Evolutionary conservation across 495 filamentous ascomycete species (phyloP).

Genomic region (Penicillium cosmopolitanum): DNA sequence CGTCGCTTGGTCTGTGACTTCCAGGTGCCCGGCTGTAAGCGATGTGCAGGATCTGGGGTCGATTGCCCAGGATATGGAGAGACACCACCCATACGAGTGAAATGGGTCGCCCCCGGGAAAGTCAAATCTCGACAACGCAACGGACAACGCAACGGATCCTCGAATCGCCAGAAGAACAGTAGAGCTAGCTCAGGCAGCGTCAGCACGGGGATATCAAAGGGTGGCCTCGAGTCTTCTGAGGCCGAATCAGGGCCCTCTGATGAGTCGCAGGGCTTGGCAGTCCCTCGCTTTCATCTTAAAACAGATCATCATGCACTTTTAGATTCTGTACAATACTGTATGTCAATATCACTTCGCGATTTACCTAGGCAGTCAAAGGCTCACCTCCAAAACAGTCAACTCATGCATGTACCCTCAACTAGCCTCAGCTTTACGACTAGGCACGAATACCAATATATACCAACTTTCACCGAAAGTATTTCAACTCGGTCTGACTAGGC

Average conservation of each 20-base stretch:
- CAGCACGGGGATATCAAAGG: not conserved
- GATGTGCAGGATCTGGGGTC: slow-evolving; percentile 26
- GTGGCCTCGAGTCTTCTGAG: not conserved
- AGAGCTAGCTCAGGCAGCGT: not conserved
- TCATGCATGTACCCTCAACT: slow-evolving; percentile 34
- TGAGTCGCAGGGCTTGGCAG: not conserved
- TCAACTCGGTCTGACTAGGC: slow-evolving; percentile 10
- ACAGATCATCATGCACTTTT: slow-evolving; percentile 11
- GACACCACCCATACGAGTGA: slow-evolving; percentile 16
- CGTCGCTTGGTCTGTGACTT: slow-evolving; percentile 41
- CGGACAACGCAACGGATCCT: not conserved
- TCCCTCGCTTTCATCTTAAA: not conserved
- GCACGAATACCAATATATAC: slow-evolving; percentile 33
- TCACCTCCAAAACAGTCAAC: slow-evolving; percentile 25
- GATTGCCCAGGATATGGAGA: slow-evolving; percentile 33
- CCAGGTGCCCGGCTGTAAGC: slow-evolving; percentile 25
- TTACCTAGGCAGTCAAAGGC: no score
- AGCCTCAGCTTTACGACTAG: slow-evolving; percentile 26
- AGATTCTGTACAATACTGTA: slow-evolving; percentile 15
- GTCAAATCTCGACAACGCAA: slow-evolving; percentile 27
- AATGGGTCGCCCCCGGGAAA: slow-evolving; percentile 35
- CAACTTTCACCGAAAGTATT: slow-evolving; percentile 26
- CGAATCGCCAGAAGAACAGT: not conserved
- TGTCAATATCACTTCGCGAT: not conserved
- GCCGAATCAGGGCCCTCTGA: not conserved